Percentiles rank a stretch among this genome's conserved stretches.
Conservation (phyloP, 2,329 filamentous ascomycete genomes). For the Sporothrix mexicana region DNA sequence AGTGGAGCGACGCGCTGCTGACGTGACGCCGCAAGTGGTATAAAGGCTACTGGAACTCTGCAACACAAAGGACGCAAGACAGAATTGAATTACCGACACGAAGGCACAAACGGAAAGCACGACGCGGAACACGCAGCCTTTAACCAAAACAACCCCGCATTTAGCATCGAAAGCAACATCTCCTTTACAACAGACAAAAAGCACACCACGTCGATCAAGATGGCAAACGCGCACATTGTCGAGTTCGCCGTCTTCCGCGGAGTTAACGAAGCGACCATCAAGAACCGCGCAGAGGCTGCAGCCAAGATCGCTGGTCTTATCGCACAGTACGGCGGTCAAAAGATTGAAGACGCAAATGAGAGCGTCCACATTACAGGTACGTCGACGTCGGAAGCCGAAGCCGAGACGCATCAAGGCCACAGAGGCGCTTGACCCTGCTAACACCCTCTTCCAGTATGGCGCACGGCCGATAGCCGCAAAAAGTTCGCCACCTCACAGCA, state of each 20-base stretch:
- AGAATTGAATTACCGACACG: neutral
- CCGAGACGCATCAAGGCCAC: neutral
- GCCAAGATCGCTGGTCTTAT: conserved; percentile 26
- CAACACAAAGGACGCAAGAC: neutral
- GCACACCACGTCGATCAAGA: conserved; percentile 4
- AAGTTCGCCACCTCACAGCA: conserved; percentile 14
- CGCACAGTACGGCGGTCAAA: conserved; percentile 28
- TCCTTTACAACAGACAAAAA: neutral
- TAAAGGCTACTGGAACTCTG: neutral
- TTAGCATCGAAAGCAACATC: neutral
- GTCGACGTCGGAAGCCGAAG: neutral
- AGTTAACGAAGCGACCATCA: neutral
- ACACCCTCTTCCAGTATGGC: conserved; percentile 29
- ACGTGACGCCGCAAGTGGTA: neutral
- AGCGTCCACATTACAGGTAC: conserved; percentile 27
- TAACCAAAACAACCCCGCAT: neutral
- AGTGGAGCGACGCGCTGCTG: neutral
- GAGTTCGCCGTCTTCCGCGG: conserved; percentile 31
- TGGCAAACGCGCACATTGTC: conserved; percentile 30
- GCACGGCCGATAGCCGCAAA: conserved; percentile 13
- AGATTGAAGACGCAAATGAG: conserved; percentile 27
- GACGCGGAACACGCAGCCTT: neutral
- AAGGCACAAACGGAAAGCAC: neutral
- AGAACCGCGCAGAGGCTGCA: conserved; percentile 22
- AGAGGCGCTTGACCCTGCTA: neutral